phyloP scores from a whole-genome alignment of 306 rosid species.

The Cucumis melo region DNA sequence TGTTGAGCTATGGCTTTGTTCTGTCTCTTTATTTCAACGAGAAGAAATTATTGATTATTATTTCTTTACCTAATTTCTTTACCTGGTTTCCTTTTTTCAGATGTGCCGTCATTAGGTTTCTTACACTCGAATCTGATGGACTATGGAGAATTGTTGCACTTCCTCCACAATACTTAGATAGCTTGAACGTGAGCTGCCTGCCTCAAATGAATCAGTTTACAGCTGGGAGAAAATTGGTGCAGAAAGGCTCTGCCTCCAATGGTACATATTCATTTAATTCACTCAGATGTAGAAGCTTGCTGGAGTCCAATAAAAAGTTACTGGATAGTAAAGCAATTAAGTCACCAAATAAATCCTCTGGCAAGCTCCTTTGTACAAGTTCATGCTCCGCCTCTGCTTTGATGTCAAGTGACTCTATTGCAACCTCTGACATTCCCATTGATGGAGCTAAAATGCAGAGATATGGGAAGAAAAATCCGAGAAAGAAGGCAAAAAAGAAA shows the following conservation, averaged over 20 bases:
- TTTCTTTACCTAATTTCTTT: conserved; percentile 6
- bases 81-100: conserved; percentile 28
- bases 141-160: conserved; percentile 38
- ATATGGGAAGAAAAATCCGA: conserved; percentile 34
- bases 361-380: conserved; percentile 19
- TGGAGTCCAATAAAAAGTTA: conserved; percentile 38
- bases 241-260: conserved; percentile 21
- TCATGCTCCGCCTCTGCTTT: conserved; percentile 21
- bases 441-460: conserved; percentile 21
- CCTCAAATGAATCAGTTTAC: conserved; percentile 31
- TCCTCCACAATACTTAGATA: conserved; percentile 26
- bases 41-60: neutral
- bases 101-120: conserved; percentile 32
- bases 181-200: conserved; percentile 39
- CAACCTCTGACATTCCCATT: conserved; percentile 18
- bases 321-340: conserved; percentile 29
- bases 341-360: conserved; percentile 38
- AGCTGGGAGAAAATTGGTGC: conserved; percentile 27
- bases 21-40: conserved; percentile 2
- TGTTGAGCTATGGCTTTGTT: neutral
- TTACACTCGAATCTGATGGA: conserved; percentile 34
- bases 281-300: conserved; percentile 20
- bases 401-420: conserved; percentile 20
- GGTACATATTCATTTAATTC: conserved; percentile 30
- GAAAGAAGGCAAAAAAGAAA: conserved; percentile 42